Evolutionary conservation across 2,329 filamentous ascomycete genomes (phyloP).

Genomic region (Diaporthe velutina): DNA sequence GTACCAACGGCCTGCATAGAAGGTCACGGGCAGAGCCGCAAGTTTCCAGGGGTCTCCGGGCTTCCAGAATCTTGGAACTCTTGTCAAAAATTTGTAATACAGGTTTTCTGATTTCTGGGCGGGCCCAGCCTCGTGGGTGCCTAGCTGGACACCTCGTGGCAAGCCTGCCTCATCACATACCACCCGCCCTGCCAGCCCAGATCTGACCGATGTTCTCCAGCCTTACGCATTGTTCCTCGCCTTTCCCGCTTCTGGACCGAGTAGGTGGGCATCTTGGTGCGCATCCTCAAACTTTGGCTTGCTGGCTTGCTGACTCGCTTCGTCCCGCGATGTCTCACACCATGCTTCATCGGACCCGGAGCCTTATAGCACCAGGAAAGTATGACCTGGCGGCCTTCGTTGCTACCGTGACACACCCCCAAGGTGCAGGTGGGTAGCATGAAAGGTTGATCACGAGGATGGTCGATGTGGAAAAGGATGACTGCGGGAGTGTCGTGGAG

Average conservation of each 20-base stretch:
- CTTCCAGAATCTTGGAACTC: neutral
- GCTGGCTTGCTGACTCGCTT: neutral
- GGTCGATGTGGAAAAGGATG: neutral
- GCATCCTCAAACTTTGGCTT: neutral
- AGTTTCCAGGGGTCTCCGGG: neutral
- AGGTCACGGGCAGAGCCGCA: neutral
- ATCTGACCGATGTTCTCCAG: constrained; percentile 2
- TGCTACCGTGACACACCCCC: neutral
- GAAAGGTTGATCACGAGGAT: neutral
- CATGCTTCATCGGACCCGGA: neutral
- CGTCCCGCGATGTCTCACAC: constrained; percentile 12
- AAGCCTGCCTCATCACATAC: constrained; percentile 17
- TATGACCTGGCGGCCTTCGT: neutral
- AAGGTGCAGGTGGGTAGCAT: too few species aligned
- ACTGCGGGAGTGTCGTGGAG: neutral
- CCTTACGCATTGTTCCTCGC: neutral
- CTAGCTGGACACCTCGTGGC: constrained; percentile 18
- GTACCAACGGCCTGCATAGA: neutral
- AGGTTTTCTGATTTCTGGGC: constrained; percentile 7
- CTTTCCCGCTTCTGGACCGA: too few species aligned
- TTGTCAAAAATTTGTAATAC: constrained; percentile 2
- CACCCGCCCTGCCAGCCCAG: neutral
- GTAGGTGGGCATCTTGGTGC: neutral
- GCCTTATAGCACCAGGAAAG: neutral
- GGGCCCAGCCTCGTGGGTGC: constrained; percentile 26